Evolutionary conservation across 2,329 filamentous ascomycete genomes (phyloP).

Genomic region (Eutypa lata): DNA sequence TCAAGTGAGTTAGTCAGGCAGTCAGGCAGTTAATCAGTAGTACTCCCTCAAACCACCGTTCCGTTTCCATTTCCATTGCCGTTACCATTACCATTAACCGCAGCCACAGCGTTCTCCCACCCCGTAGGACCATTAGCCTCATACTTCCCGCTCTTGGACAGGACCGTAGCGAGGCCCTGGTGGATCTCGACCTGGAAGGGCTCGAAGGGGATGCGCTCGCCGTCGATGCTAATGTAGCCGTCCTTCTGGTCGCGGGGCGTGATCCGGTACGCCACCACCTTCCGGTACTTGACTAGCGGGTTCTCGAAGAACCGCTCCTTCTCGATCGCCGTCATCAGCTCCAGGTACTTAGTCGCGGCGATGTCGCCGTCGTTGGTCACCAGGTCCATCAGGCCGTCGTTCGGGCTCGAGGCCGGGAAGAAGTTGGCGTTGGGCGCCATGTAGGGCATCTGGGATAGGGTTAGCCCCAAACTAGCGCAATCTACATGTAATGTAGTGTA

Average conservation of each 20-base stretch:
- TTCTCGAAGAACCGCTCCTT: slow-evolving; percentile 76
- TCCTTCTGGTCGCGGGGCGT: slow-evolving; percentile 67
- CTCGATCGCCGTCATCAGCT: slow-evolving; percentile 70
- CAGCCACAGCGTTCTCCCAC: slow-evolving; percentile 39
- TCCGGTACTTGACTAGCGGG: slow-evolving; percentile 73
- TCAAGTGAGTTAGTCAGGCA: too few species aligned
- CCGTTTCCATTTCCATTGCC: too few species aligned
- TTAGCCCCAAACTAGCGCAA: too few species aligned
- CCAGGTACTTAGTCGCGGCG: slow-evolving; percentile 60
- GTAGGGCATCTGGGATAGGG: slow-evolving; percentile 66
- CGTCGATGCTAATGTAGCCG: slow-evolving; percentile 92
- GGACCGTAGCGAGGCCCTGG: slow-evolving; percentile 74
- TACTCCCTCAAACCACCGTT: too few species aligned
- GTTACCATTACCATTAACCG: too few species aligned
- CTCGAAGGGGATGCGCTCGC: slow-evolving; percentile 81
- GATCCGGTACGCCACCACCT: slow-evolving; percentile 84
- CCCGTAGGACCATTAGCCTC: slow-evolving; percentile 57
- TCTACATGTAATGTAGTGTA: too few species aligned
- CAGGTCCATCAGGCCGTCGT: slow-evolving; percentile 83
- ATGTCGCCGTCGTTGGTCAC: slow-evolving; percentile 77
- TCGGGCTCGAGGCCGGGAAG: slow-evolving; percentile 77
- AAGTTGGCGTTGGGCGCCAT: slow-evolving; percentile 87
- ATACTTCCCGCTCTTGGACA: slow-evolving; percentile 73
- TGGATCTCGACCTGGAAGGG: slow-evolving; percentile 92
- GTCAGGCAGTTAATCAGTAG: too few species aligned